Conservation (phyloP, 1,284 basidiomycete species). For the Sanguinoderma infundibulare region DNA sequence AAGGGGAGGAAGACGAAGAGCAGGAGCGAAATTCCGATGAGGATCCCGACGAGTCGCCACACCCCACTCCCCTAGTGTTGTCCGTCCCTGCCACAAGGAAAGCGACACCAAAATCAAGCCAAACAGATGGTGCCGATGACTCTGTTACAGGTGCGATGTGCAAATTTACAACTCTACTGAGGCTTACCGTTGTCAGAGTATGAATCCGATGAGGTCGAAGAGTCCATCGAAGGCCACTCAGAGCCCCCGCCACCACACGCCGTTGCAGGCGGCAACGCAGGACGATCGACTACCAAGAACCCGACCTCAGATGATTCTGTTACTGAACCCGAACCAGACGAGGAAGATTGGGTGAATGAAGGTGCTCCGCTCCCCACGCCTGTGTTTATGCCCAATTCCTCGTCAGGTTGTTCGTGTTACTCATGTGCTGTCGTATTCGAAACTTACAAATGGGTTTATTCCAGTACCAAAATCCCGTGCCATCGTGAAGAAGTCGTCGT, state of each 20-base stretch:
- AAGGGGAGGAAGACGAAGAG: slow-evolving; percentile 21
- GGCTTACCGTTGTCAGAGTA: slow-evolving; percentile 1
- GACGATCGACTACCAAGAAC: slow-evolving; percentile 12
- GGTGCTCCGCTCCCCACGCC: background rate
- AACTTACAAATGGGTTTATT: background rate
- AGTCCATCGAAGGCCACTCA: background rate
- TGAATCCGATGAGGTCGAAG: slow-evolving; percentile 11
- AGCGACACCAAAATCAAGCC: background rate
- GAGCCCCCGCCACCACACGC: slow-evolving; percentile 1
- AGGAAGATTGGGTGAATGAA: slow-evolving; percentile 10
- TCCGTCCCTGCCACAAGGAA: slow-evolving; percentile 8
- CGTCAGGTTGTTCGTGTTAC: background rate
- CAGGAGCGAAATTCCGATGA: slow-evolving; percentile 17
- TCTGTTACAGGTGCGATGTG: slow-evolving; percentile 20
- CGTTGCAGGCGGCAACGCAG: background rate
- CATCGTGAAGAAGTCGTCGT: background rate
- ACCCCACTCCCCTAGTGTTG: background rate
- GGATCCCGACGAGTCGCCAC: slow-evolving; percentile 1
- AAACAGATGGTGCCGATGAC: slow-evolving; percentile 4
- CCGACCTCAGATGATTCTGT: slow-evolving; percentile 24
- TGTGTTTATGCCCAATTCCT: background rate
- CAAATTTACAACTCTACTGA: background rate
- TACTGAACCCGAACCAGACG: slow-evolving; percentile 31
- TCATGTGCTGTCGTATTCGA: background rate
- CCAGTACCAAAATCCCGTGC: background rate